These are phyloP conservation scores for Coffea eugenioides DNA, from an alignment of 257 asterid genomes.

Conservation along the genomic window DNA sequence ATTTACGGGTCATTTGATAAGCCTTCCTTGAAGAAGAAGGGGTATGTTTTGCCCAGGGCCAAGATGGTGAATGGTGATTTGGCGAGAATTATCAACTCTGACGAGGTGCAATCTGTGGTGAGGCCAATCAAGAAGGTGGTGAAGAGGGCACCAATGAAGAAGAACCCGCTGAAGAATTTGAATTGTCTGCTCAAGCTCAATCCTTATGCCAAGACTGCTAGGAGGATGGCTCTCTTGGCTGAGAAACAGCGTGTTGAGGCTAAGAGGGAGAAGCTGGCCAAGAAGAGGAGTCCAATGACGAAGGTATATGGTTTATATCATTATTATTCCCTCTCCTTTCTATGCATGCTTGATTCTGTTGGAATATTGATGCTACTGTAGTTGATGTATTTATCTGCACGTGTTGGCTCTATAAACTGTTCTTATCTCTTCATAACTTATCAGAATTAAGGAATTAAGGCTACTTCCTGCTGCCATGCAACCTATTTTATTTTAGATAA, in stretches of 20 bases:
- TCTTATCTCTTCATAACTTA: slow-evolving; percentile 19
- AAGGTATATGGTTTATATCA: slow-evolving; percentile 45
- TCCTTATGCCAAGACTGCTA: slow-evolving; percentile 76
- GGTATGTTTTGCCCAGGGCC: slow-evolving; percentile 20
- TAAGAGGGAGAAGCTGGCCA: slow-evolving; percentile 65
- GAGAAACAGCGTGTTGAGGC: slow-evolving; percentile 76
- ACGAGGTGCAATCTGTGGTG: too few relatives aligned
- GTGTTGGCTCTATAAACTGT: slow-evolving; percentile 42
- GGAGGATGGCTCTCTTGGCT: slow-evolving; percentile 76
- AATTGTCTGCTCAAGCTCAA: slow-evolving; percentile 73
- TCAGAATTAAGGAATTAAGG: too few relatives aligned
- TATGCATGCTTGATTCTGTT: background rate
- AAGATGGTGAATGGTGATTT: too few relatives aligned
- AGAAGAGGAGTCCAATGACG: slow-evolving; percentile 65
- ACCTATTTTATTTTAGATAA: too few relatives aligned
- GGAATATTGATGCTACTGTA: slow-evolving; percentile 48
- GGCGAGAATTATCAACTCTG: too few relatives aligned
- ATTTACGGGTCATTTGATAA: slow-evolving; percentile 68
- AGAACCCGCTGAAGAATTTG: slow-evolving; percentile 70
- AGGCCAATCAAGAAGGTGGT: background rate
- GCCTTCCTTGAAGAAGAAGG: slow-evolving; percentile 65
- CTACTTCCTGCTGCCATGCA: too few relatives aligned
- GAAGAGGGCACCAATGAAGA: slow-evolving; percentile 61
- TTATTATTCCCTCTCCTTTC: slow-evolving; percentile 6
- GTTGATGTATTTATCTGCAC: slow-evolving; percentile 31